Percentiles rank a stretch among this genome's conserved stretches.
These are phyloP conservation scores for Coccomyxa sp. DNA, from an alignment of 139 green algal species.

Conservation along the genomic window DNA sequence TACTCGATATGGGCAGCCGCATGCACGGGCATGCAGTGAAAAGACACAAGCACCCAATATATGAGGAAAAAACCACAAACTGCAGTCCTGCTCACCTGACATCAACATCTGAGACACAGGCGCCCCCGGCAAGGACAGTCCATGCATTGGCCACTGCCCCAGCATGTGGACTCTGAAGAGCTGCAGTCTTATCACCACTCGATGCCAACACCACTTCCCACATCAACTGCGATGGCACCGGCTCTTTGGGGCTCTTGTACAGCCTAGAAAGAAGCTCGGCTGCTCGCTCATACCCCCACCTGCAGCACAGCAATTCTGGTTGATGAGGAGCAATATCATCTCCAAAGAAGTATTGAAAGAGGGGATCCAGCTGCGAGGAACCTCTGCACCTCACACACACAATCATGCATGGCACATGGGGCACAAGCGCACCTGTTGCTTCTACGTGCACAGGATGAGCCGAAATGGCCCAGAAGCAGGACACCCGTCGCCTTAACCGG, in stretches of 20 bases:
- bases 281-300: conserved; percentile 43
- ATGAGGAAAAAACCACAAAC: neutral
- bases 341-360: too few relatives aligned
- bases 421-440: too few relatives aligned
- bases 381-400: too few relatives aligned
- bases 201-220: conserved; percentile 2
- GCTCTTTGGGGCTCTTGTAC: conserved; percentile 40
- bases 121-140: conserved; percentile 34
- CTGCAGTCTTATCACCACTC: neutral
- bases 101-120: conserved; percentile 11
- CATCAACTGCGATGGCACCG: conserved; percentile 26
- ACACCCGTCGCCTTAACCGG: too few relatives aligned
- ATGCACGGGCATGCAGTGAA: neutral
- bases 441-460: too few relatives aligned
- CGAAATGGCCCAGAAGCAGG: too few relatives aligned
- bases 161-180: conserved; percentile 16
- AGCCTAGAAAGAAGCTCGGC: conserved; percentile 51
- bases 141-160: conserved; percentile 39
- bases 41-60: neutral
- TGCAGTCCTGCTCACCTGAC: conserved; percentile 1
- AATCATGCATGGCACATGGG: too few relatives aligned
- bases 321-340: too few relatives aligned
- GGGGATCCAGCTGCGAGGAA: too few relatives aligned
- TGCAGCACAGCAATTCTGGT: too few relatives aligned
- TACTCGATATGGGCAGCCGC: neutral